A percentile compares a stretch with the other conserved stretches of the same genome.
phyloP scores from a whole-genome alignment of 192 early-diverging fungal genomes.

The Dissophora globulifera region DNA sequence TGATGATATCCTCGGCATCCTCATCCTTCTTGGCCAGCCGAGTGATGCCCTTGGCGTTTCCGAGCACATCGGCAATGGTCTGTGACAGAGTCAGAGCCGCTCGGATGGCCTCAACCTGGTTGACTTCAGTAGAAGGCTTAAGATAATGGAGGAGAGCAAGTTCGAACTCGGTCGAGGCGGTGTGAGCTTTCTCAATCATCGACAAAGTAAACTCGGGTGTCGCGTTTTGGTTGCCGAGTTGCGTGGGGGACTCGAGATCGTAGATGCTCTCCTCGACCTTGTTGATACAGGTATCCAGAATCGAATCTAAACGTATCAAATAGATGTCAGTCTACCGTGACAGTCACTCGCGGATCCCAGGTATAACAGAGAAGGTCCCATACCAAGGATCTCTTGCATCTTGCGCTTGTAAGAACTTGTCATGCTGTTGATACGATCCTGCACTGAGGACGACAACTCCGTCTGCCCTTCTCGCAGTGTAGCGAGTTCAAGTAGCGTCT shows the following conservation, averaged over 20 bases:
- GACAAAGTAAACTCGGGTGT: constrained; percentile 93
- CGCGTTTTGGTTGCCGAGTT: constrained; percentile 86
- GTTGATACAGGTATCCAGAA: constrained; percentile 86
- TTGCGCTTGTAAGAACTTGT: constrained; percentile 70
- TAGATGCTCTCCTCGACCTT: constrained; percentile 93
- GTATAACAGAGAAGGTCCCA: background rate
- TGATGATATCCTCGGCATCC: constrained; percentile 77
- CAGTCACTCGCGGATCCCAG: background rate
- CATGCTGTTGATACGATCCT: constrained; percentile 73
- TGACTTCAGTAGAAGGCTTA: constrained; percentile 37
- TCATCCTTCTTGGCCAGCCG: constrained; percentile 86
- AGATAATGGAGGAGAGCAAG: constrained; percentile 40
- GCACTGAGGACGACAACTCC: constrained; percentile 31
- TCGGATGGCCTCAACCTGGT: constrained; percentile 90
- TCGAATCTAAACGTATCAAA: constrained; percentile 70
- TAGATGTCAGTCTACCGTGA: background rate
- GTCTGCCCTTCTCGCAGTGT: constrained; percentile 34
- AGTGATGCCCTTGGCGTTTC: constrained; percentile 90
- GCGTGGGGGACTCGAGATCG: constrained; percentile 82
- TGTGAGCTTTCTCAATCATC: constrained; percentile 87
- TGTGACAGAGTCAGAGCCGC: constrained; percentile 84
- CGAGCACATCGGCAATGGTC: constrained; percentile 81
- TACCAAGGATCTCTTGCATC: constrained; percentile 77
- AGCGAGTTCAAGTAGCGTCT: constrained; percentile 78
- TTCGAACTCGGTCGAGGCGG: constrained; percentile 69